Percentiles rank a stretch among this genome's conserved stretches.
phyloP scores from a whole-genome alignment of 345 rosid species.

The rapeseed (Brassica napus) region Da-Ae NC_063436.1:29658501-29659000 shows the following conservation, averaged over 20 bases:
- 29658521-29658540: conserved; percentile 88
- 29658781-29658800: conserved; percentile 87
- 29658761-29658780: conserved; percentile 98
- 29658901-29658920: not conserved
- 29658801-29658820: conserved; percentile 76
- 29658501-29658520: conserved; percentile 66
- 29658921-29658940: not conserved
- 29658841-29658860: conserved; percentile 53
- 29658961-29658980: not conserved
- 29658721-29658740: conserved; percentile 71
- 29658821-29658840: conserved; percentile 64
- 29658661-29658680: conserved; percentile 94
- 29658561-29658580: conserved; percentile 8
- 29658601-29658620: not conserved
- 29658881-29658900: not conserved
- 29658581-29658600: not conserved
- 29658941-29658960: not conserved
- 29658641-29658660: conserved; percentile 66
- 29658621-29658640: not conserved
- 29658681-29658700: conserved; percentile 91
- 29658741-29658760: conserved; percentile 95
- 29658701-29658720: conserved; percentile 99
- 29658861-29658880: conserved; percentile 14
- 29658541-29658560: conserved; percentile 83
- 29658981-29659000: not conserved